These are phyloP conservation scores for Leptographium procerum DNA, from an alignment of 2,329 filamentous ascomycete species.

Conservation along the genomic window DNA sequence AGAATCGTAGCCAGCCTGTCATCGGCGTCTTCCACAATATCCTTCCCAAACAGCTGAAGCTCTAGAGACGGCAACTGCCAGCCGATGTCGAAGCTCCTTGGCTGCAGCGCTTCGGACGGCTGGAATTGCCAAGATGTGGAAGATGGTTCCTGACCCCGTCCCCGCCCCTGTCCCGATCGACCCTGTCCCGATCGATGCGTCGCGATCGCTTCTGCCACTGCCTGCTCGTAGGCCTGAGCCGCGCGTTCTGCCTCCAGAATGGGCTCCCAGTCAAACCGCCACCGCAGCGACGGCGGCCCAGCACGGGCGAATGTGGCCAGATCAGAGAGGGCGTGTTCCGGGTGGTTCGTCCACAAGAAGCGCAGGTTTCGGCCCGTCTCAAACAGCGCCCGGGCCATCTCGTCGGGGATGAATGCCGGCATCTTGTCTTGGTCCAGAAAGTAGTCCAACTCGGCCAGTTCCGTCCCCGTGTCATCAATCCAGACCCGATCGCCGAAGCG, in stretches of 20 bases:
- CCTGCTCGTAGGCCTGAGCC: constrained; percentile 40
- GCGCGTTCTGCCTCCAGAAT: constrained; percentile 53
- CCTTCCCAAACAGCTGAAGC: constrained; percentile 37
- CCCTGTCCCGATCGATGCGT: background rate
- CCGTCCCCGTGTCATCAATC: constrained; percentile 47
- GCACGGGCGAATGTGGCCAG: constrained; percentile 32
- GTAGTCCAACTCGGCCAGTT: constrained; percentile 48
- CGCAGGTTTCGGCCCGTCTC: constrained; percentile 69
- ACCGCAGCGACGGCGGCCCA: constrained; percentile 47
- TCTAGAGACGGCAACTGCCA: constrained; percentile 11
- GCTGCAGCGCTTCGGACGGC: background rate
- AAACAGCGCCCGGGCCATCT: constrained; percentile 62
- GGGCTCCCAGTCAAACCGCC: constrained; percentile 62
- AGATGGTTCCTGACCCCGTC: too few relatives aligned
- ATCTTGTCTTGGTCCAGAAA: constrained; percentile 53
- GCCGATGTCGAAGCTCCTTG: background rate
- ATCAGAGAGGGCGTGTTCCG: constrained; percentile 55
- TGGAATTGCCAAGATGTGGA: too few relatives aligned
- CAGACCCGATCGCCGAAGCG: constrained; percentile 42
- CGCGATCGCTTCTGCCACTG: constrained; percentile 23
- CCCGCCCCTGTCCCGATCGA: too few relatives aligned
- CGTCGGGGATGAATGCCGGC: constrained; percentile 58
- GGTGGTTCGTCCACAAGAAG: constrained; percentile 58
- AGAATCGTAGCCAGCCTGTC: constrained; percentile 31
- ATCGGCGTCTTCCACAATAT: constrained; percentile 16